These are phyloP conservation scores for Cercospora brassicicola DNA, from an alignment of 2,329 filamentous ascomycete species.

Conservation along the genomic window DNA sequence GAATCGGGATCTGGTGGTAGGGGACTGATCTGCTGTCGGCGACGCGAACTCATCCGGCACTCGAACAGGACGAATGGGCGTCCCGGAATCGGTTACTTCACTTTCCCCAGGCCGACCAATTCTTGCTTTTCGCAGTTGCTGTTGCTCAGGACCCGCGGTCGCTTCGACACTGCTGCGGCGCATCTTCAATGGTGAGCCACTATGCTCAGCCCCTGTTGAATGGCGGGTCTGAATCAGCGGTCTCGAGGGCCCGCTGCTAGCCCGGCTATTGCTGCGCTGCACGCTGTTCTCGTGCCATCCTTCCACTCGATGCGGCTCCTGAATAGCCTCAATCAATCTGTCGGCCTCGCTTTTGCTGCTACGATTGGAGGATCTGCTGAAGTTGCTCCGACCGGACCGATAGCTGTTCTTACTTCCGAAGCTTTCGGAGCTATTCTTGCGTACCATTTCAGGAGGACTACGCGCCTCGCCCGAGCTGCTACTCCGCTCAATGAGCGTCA, in stretches of 20 bases:
- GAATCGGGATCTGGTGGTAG: background rate
- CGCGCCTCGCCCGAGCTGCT: slow-evolving; percentile 31
- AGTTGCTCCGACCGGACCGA: slow-evolving; percentile 40
- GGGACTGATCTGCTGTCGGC: slow-evolving; percentile 15
- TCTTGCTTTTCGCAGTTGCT: slow-evolving; percentile 44
- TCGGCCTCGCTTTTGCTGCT: slow-evolving; percentile 65
- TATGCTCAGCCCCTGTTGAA: slow-evolving; percentile 11
- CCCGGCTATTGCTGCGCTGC: slow-evolving; percentile 26
- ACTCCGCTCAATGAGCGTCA: slow-evolving; percentile 60
- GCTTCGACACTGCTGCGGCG: slow-evolving; percentile 31
- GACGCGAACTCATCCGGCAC: slow-evolving; percentile 47
- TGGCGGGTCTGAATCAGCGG: slow-evolving; percentile 34
- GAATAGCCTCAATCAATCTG: slow-evolving; percentile 69
- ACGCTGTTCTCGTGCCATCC: slow-evolving; percentile 30
- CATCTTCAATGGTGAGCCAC: slow-evolving; percentile 16
- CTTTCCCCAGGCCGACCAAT: slow-evolving; percentile 46
- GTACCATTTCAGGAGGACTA: slow-evolving; percentile 24
- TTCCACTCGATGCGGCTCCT: slow-evolving; percentile 53
- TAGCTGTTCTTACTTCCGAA: slow-evolving; percentile 53
- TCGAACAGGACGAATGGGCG: slow-evolving; percentile 48
- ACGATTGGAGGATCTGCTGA: slow-evolving; percentile 33
- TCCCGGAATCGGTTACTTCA: slow-evolving; percentile 43
- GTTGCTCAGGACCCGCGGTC: slow-evolving; percentile 25
- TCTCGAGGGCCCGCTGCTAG: slow-evolving; percentile 18
- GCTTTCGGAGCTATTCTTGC: slow-evolving; percentile 47